These are phyloP conservation scores for Nidularia pulvinata DNA, from an alignment of 768 basidiomycete genomes.

Conservation along the genomic window DNA sequence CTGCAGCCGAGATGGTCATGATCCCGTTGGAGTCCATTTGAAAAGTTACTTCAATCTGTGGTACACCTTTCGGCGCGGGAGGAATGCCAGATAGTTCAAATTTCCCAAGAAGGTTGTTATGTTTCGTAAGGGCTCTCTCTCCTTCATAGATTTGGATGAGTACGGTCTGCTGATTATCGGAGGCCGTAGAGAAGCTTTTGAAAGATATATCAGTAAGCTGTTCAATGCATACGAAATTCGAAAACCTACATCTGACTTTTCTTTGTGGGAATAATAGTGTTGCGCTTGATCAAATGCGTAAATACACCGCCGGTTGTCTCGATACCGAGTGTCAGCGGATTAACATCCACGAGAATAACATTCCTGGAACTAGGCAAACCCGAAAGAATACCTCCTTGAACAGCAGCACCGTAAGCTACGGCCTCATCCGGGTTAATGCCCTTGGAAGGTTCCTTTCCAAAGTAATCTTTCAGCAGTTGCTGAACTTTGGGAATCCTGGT, in stretches of 20 bases:
- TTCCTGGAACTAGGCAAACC: conserved; percentile 55
- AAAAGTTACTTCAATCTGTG: conserved; percentile 91
- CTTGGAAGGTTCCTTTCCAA: conserved; percentile 67
- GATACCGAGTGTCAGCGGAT: conserved; percentile 56
- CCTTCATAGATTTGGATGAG: conserved; percentile 92
- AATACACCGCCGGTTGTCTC: conserved; percentile 70
- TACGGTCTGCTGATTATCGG: conserved; percentile 89
- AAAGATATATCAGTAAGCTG: background rate
- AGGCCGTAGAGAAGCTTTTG: conserved; percentile 85
- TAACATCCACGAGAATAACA: conserved; percentile 58
- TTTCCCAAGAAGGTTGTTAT: conserved; percentile 90
- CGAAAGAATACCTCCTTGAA: conserved; percentile 66
- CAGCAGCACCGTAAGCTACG: conserved; percentile 72
- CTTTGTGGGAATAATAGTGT: conserved; percentile 51
- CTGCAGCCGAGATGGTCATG: conserved; percentile 77
- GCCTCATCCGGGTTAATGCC: conserved; percentile 76
- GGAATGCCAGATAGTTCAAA: conserved; percentile 92
- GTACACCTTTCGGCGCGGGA: conserved; percentile 86
- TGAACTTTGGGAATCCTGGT: conserved; percentile 74
- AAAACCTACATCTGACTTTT: conserved; percentile 35
- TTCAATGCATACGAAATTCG: background rate
- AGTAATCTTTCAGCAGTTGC: conserved; percentile 66
- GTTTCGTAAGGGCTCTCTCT: conserved; percentile 85
- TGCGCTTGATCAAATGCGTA: conserved; percentile 48
- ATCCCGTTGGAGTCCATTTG: conserved; percentile 89